Evolutionary conservation across 2,329 filamentous ascomycete species (phyloP), one percentile per base, ranked within the genome.

Genomic region (Penicillium brevicompactum): DNA sequence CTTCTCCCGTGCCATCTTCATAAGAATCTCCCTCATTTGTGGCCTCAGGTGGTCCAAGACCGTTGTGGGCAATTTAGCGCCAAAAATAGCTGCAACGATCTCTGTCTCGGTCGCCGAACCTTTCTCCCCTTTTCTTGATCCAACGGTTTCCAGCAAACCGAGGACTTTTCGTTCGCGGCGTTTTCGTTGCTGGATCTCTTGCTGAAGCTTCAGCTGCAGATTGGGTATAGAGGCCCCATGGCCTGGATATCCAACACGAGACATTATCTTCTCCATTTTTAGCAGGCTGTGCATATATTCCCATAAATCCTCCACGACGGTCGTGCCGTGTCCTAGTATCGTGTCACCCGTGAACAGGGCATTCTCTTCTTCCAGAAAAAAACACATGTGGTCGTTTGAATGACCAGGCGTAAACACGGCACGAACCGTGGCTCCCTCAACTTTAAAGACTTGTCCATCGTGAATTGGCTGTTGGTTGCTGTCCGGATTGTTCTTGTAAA

Each of bases 331-430:
- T 0, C 90, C 90, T 0, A 93, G 80, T 1, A 93, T 84, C 64
- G 91, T 92, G 71, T 93, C 90, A 1, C 87, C 90, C 0, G 90
- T 92, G 68, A 93, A 91, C 78, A 93, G 84, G 45, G 88, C 87
- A 55, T 89, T 80, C 67, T 92, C 80, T 61, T 92, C 88, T 40
- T 85, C 80, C 1, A 92, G 74, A 1, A 90, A 67, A 56, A 94
- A 86, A n/a, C 82, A 85, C 79, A 90, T 86, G 65, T 94, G 91
- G 66, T 95, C 91, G 1, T 76, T 75, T 0, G 90, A 86, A 66
- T 95, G 91, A 1, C 91, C 87, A 0, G 86, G 87, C 3, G 78
- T 81, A 63, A 83, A 67, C 1, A 79, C 48, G 2, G 76, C 74
- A 1, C 63, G 67, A 22, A 77, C 46, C 0, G 73, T 77, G 4